phyloP scores from a whole-genome alignment of 768 basidiomycete species.

The Xerocomus brunneocitrinus region DNA sequence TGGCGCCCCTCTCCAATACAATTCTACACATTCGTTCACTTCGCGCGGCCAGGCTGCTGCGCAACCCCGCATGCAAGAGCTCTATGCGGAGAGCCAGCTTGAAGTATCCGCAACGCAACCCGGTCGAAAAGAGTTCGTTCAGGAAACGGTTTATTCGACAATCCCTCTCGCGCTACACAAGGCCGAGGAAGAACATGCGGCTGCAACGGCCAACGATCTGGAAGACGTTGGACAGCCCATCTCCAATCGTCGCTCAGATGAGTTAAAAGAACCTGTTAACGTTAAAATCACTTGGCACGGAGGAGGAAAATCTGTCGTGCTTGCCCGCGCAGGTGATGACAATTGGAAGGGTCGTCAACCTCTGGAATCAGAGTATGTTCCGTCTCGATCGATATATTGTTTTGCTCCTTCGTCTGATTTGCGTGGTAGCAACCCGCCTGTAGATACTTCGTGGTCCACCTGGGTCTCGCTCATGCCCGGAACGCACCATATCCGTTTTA shows the following conservation, averaged over 20 bases:
- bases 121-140: slow-evolving; percentile 40
- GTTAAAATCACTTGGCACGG: slow-evolving; percentile 65
- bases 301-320: slow-evolving; percentile 56
- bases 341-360: slow-evolving; percentile 67
- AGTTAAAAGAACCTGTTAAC: slow-evolving; percentile 29
- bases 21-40: slow-evolving; percentile 42
- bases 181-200: slow-evolving; percentile 27
- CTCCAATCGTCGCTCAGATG: slow-evolving; percentile 22
- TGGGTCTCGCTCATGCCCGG: slow-evolving; percentile 69
- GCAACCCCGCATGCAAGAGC: slow-evolving; percentile 42
- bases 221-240: slow-evolving; percentile 20
- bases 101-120: slow-evolving; percentile 25
- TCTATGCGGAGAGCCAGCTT: slow-evolving; percentile 37
- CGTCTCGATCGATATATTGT: slow-evolving; percentile 1
- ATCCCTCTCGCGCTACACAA: slow-evolving; percentile 53
- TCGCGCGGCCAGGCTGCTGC: slow-evolving; percentile 31
- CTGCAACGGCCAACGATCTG: slow-evolving; percentile 7
- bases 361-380: slow-evolving; percentile 61
- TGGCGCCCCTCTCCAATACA: slow-evolving; percentile 35
- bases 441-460: slow-evolving; percentile 34
- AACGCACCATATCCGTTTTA: slow-evolving; percentile 91
- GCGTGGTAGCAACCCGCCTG: slow-evolving; percentile 26
- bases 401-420: slow-evolving; percentile 14
- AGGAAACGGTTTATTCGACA: slow-evolving; percentile 57
- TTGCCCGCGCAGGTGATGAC: slow-evolving; percentile 70